Conservation (phyloP, 208 protist species). For the Trypanosoma congolense region DNA sequence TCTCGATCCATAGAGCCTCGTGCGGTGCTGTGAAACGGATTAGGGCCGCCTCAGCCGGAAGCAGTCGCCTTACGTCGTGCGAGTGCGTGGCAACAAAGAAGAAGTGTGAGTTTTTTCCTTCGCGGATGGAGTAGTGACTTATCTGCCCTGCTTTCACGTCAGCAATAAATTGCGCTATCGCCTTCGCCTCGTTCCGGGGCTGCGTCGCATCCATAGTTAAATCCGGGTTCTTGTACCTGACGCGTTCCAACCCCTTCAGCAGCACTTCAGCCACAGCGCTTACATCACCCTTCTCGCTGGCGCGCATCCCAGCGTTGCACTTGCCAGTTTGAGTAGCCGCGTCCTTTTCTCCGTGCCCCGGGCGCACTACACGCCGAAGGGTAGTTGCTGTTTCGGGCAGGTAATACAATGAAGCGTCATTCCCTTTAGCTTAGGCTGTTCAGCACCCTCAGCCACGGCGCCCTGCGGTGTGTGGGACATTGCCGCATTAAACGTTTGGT, state of each 20-base stretch:
- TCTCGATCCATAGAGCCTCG: slow-evolving; percentile 65
- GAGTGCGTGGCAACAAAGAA: slow-evolving; percentile 76
- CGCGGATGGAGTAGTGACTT: background rate
- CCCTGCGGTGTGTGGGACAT: slow-evolving; percentile 1
- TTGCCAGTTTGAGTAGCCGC: too few species aligned
- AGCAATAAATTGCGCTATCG: slow-evolving; percentile 18
- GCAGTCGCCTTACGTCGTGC: slow-evolving; percentile 59
- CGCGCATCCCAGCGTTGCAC: too few species aligned
- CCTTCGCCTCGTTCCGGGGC: slow-evolving; percentile 22
- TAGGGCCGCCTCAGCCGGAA: slow-evolving; percentile 41
- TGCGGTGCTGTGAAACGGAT: slow-evolving; percentile 59
- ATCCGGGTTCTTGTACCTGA: background rate
- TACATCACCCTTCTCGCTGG: background rate
- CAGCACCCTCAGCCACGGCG: background rate
- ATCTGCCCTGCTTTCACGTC: background rate
- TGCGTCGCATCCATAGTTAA: background rate
- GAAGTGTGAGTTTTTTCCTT: slow-evolving; percentile 20
- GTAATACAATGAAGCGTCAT: slow-evolving; percentile 15
- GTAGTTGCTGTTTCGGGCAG: slow-evolving; percentile 22
- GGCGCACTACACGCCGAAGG: slow-evolving; percentile 15
- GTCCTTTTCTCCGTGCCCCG: slow-evolving; percentile 1
- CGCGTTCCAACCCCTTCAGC: slow-evolving; percentile 5
- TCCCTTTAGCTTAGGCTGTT: slow-evolving; percentile 8
- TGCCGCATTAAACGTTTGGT: slow-evolving; percentile 19
- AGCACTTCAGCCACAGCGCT: slow-evolving; percentile 6